Base-by-base conservation (phyloP, 2,329 filamentous ascomycete genomes). In the Ophiocordyceps robertsii region DNA sequence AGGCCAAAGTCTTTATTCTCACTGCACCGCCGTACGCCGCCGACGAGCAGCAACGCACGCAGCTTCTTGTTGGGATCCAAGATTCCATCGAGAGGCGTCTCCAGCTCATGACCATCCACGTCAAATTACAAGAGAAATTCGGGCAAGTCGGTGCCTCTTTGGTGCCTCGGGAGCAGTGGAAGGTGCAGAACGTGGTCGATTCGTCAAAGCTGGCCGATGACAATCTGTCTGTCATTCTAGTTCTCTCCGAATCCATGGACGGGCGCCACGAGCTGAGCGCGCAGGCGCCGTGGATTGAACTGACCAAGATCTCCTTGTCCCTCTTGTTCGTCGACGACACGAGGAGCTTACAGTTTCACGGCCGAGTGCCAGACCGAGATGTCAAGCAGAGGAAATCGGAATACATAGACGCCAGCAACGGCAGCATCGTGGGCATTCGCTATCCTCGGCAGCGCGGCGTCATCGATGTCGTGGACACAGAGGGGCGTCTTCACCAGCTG, bases 201-300 rank as follows among this genome's bases (percentile, higher is more conserved):
- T 83, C 81, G 7, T 85, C 81, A 59, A 83, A 78, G 51, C 59
- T 89, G 37, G 67, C 70, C 5, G 83, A 89, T 56, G 79, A 79
- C 2, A 67, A 71, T 24, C 67, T 82, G 42, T 77, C 80, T 29
- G 77, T 80, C 48, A 81, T 89, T 41, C 63, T 88, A 3, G 77
- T 84, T 24, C 63, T 90, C 13, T 82, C 79, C 3, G 75, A 81
- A 50, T 75, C 77, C 21, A 70, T 72, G 40, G 67, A 77, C 48
- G 80, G 81, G 1, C 70, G 72, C 29, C 73, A 76, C 38, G 77
- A 83, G 53, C 61, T 90, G 14, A 84, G 80, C 49, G 64, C 85
- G 10, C 83, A 88, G 58, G 82, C 82, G 6, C 83, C 82, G 1
- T 89, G 84, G 84, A 80, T 80, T 44, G 72, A 73, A 41, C 68